These are phyloP conservation scores for Tephrocybe sp. DNA, from an alignment of 768 basidiomycete genomes.

Conservation along the genomic window DNA sequence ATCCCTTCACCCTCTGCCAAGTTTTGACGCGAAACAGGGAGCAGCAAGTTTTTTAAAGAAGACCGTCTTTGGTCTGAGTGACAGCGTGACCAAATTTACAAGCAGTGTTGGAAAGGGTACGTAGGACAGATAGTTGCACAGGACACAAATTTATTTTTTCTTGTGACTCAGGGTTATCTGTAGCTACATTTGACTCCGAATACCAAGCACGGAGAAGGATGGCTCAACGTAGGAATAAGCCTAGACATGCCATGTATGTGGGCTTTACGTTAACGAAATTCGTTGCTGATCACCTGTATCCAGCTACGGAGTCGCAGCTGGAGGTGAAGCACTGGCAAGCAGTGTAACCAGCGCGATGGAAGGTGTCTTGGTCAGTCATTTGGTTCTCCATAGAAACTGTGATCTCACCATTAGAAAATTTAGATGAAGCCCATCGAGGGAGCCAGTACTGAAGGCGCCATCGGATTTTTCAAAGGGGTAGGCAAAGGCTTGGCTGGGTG, in stretches of 20 bases:
- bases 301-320: slow-evolving; percentile 94
- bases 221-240: slow-evolving; percentile 89
- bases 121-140: background rate
- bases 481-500: slow-evolving; percentile 96
- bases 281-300: background rate
- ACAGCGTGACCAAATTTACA: slow-evolving; percentile 97
- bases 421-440: slow-evolving; percentile 98
- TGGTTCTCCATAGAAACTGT: background rate
- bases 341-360: slow-evolving; percentile 96
- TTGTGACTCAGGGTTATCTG: slow-evolving; percentile 86
- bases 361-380: slow-evolving; percentile 76
- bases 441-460: slow-evolving; percentile 88
- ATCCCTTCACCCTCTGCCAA: slow-evolving; percentile 1
- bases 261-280: background rate
- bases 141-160: background rate
- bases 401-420: background rate
- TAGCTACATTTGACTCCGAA: slow-evolving; percentile 94
- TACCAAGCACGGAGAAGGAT: slow-evolving; percentile 88
- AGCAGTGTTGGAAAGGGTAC: slow-evolving; percentile 94
- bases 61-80: slow-evolving; percentile 93
- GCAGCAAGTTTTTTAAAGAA: slow-evolving; percentile 99
- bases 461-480: slow-evolving; percentile 97
- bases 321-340: slow-evolving; percentile 90
- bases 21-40: slow-evolving; percentile 48
- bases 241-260: slow-evolving; percentile 88